These are phyloP conservation scores for Pythium chondricola DNA, from an alignment of 352 stramenopile species.

Conservation along the genomic window DNA sequence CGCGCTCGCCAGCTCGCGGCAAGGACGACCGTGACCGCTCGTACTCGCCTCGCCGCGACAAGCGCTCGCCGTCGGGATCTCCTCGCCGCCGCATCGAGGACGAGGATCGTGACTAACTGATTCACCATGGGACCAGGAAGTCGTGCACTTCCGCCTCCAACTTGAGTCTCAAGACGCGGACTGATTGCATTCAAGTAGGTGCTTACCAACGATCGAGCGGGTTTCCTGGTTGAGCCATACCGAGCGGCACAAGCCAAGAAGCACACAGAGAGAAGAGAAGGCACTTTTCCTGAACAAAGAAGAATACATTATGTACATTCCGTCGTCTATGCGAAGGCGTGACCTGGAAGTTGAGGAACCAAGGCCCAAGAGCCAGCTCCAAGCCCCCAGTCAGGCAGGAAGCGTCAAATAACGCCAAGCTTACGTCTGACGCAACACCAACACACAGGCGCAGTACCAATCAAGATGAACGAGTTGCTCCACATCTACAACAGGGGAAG, in stretches of 20 bases:
- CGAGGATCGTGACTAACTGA: conserved; percentile 36
- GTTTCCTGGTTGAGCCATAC: too few relatives aligned
- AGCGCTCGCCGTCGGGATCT: conserved; percentile 54
- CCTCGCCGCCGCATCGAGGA: conserved; percentile 28
- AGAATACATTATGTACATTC: conserved; percentile 20
- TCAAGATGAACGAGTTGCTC: too few relatives aligned
- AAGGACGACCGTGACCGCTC: conserved; percentile 31
- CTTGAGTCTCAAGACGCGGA: too few relatives aligned
- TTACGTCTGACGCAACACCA: too few relatives aligned
- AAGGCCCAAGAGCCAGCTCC: neutral
- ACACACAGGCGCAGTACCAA: too few relatives aligned
- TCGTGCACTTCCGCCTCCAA: too few relatives aligned
- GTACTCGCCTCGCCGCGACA: conserved; percentile 39
- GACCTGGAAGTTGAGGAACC: conserved; percentile 1
- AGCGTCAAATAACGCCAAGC: too few relatives aligned
- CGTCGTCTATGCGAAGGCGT: conserved; percentile 4
- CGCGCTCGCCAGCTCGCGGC: conserved; percentile 25
- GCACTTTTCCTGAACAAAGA: conserved; percentile 13
- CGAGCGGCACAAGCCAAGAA: conserved; percentile 4
- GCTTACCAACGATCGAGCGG: neutral
- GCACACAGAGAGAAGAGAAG: conserved; percentile 9
- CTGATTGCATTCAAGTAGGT: conserved; percentile 3
- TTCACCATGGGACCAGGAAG: too few relatives aligned
- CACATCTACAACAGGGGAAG: too few relatives aligned
- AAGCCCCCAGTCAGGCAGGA: too few relatives aligned